These are phyloP conservation scores for Melaleuca quinquenervia DNA, from an alignment of 345 rosid genomes.

Conservation along the genomic window DNA sequence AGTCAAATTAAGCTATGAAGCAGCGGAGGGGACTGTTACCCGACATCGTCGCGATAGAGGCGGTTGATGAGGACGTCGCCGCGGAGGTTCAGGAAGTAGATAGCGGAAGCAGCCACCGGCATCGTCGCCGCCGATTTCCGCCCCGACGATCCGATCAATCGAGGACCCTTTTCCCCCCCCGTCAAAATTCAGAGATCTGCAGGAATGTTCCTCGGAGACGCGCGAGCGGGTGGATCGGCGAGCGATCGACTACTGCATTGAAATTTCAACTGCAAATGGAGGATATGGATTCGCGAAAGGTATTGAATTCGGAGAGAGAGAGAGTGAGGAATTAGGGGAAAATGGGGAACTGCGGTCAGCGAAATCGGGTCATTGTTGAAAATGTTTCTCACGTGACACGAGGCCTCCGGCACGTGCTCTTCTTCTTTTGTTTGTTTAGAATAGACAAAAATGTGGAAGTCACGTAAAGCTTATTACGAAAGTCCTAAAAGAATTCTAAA, in stretches of 20 bases:
- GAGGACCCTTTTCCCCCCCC: not conserved
- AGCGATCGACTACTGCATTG: not conserved
- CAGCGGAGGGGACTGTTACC: conserved; percentile 25
- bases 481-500: too few species aligned
- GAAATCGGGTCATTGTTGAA: not conserved
- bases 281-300: not conserved
- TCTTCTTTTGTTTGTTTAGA: not conserved
- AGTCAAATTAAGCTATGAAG: not conserved
- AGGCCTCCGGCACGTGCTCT: not conserved
- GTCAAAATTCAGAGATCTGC: not conserved
- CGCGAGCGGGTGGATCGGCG: not conserved
- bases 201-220: not conserved
- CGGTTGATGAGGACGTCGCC: conserved; percentile 99
- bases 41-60: conserved; percentile 96
- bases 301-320: not conserved
- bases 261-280: not conserved
- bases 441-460: too few species aligned
- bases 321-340: not conserved
- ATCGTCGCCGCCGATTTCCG: conserved; percentile 33
- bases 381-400: not conserved
- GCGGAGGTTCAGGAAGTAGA: conserved; percentile 95
- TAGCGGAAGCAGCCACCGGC: conserved; percentile 99
- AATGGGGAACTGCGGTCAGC: not conserved
- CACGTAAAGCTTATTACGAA: too few species aligned
- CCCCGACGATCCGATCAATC: not conserved